A percentile compares a stretch with the other conserved stretches of the same genome.
phyloP scores from a whole-genome alignment of 108 stramenopile genomes.

The Cyclostephanos tholiformis region DNA sequence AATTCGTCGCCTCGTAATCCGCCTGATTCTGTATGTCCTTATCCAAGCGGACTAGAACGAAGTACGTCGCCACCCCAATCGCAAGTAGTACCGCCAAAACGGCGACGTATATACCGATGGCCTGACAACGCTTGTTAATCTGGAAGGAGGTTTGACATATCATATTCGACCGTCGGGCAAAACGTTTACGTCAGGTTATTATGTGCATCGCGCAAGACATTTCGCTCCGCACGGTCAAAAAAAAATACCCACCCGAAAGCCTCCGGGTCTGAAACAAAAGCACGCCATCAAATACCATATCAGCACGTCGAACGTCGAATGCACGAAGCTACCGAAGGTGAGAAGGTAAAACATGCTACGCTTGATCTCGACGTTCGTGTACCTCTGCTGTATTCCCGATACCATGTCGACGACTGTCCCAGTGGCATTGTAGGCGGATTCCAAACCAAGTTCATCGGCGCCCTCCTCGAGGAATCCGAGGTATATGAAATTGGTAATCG shows the following conservation, averaged over 20 bases:
- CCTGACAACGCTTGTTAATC: constrained; percentile 34
- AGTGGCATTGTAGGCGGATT: constrained; percentile 38
- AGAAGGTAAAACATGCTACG: constrained; percentile 69
- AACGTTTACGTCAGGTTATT: not conserved
- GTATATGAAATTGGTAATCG: constrained; percentile 74
- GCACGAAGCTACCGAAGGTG: constrained; percentile 74
- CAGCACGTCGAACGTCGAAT: constrained; percentile 66
- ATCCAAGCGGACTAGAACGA: constrained; percentile 62
- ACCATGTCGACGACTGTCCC: constrained; percentile 12
- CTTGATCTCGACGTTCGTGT: constrained; percentile 46
- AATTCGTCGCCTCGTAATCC: constrained; percentile 14
- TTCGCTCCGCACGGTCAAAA: not conserved
- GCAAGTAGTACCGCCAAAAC: constrained; percentile 41
- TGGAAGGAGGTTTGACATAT: not conserved
- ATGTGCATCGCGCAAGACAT: not conserved
- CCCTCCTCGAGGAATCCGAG: constrained; percentile 54
- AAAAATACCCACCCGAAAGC: constrained; percentile 5
- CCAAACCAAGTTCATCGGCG: constrained; percentile 12
- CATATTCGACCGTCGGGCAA: too few relatives aligned
- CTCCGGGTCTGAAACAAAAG: constrained; percentile 68
- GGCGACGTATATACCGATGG: constrained; percentile 48
- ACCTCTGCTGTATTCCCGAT: constrained; percentile 8
- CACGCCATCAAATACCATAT: constrained; percentile 84
- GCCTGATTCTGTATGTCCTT: constrained; percentile 30
- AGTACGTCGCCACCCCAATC: constrained; percentile 52